phyloP scores from a whole-genome alignment of 495 filamentous ascomycete genomes.

The Lepraria neglecta region DNA sequence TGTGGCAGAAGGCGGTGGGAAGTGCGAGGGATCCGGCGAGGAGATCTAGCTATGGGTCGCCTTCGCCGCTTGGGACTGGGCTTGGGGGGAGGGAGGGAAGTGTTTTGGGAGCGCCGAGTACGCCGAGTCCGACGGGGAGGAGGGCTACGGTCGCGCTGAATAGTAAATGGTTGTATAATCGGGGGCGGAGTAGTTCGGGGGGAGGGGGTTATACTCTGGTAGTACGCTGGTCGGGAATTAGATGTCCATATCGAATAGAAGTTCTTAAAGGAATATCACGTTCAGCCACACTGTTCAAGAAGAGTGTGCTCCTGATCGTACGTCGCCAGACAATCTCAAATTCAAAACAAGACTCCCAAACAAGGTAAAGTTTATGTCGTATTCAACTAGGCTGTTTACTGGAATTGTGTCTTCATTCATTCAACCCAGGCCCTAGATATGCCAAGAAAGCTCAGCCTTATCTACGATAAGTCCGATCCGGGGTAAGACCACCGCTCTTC shows the following conservation, averaged over 20 bases:
- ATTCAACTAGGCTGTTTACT: too few relatives aligned
- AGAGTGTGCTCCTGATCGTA: too few relatives aligned
- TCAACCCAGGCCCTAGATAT: too few relatives aligned
- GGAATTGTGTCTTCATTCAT: too few relatives aligned
- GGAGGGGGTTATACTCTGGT: constrained; percentile 29
- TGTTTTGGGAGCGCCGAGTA: constrained; percentile 43
- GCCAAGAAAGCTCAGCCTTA: not conserved
- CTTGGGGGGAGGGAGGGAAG: constrained; percentile 46
- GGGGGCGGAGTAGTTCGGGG: constrained; percentile 46
- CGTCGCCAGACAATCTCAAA: too few relatives aligned
- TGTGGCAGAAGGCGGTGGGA: constrained; percentile 62
- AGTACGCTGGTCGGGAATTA: constrained; percentile 7
- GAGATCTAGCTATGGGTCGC: constrained; percentile 57
- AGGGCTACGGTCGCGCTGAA: constrained; percentile 67
- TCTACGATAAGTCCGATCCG: not conserved
- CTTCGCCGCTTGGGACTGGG: constrained; percentile 48
- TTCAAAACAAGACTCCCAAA: too few relatives aligned
- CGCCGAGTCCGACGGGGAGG: constrained; percentile 61
- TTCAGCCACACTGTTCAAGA: too few relatives aligned
- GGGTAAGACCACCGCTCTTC: too few relatives aligned
- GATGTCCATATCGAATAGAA: not conserved
- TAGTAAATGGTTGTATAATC: constrained; percentile 91
- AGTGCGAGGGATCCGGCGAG: constrained; percentile 46
- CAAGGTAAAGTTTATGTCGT: too few relatives aligned
- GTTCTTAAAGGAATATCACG: not conserved